Percentiles rank a stretch among this genome's conserved stretches.
These are phyloP conservation scores for Schoenoplectus triqueter DNA, from an alignment of 202 grass and related monocot species.

Conservation along the genomic window DNA sequence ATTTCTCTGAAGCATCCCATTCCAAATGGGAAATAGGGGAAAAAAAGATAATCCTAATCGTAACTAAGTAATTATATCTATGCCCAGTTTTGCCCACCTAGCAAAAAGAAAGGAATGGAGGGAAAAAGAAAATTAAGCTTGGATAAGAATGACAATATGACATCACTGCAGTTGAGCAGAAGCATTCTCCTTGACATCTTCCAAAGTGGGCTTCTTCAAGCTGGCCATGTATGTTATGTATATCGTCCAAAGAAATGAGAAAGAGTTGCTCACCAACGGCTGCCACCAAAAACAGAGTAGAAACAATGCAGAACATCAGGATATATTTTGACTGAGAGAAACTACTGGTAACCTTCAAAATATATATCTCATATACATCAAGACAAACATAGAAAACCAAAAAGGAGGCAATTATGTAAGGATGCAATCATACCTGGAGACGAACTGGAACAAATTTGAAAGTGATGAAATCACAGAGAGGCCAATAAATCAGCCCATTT, in stretches of 20 bases:
- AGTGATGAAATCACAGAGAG: slow-evolving; percentile 88
- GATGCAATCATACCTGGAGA: slow-evolving; percentile 66
- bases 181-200: slow-evolving; percentile 43
- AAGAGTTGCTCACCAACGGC: slow-evolving; percentile 94
- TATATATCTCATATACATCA: neutral
- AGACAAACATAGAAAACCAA: neutral
- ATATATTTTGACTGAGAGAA: neutral
- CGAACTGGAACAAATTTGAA: slow-evolving; percentile 94
- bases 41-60: neutral
- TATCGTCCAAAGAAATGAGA: slow-evolving; percentile 95
- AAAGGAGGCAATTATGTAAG: slow-evolving; percentile 26
- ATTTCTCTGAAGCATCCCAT: neutral
- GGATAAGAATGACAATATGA: neutral
- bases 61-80: slow-evolving; percentile 30
- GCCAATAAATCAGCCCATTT: slow-evolving; percentile 88
- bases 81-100: neutral
- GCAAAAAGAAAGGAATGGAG: neutral
- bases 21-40: neutral
- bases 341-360: neutral
- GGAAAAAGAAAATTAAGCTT: neutral
- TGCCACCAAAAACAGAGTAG: slow-evolving; percentile 45
- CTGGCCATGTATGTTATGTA: slow-evolving; percentile 98
- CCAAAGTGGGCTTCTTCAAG: slow-evolving; percentile 69
- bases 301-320: slow-evolving; percentile 35
- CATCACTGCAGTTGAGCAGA: slow-evolving; percentile 19